Evolutionary conservation across 441 rosid genomes (phyloP), one percentile per base, ranked within the genome.

Genomic region (Populus trichocarpa): DNA sequence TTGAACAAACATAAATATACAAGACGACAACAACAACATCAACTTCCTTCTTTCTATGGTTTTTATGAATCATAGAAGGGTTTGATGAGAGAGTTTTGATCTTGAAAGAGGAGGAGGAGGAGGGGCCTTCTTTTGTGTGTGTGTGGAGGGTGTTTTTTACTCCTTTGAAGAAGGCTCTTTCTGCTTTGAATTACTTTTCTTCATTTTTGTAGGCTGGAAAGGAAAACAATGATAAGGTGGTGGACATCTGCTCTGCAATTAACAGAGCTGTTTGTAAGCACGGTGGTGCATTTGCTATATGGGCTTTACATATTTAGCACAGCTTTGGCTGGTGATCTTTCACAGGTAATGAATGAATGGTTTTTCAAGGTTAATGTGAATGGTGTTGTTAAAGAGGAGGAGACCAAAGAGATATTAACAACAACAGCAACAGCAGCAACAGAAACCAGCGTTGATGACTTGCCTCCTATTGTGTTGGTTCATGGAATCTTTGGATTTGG

Each of bases 401-500:
- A 78, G 10, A 33, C 66, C 23, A 30, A 28, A 26, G 66, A 42
- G 50, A 14, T 30, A 42, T 74, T 82, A 35, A 9, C 85, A 42
- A 30, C n/a, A 70, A 76, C 72, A 4, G 2, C 73, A 23, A 18
- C 66, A 8, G n/a, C n/a, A 32, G 36, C 74, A 12, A 69, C 74
- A 46, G 82, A 74, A 40, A 40, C 14, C 69, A 85, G 72, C 70
- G 84, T 69, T 25, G 84, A 70, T 81, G 88, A 83, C 80, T 75
- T 94, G 72, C 96, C 97, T 87, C 99, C 99, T 8, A 92, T 96
- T 80, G 98, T 96, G 1, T 73, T 96, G 81, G 90, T 96, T 68
- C 99, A 96, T 86, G 99, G 99, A 42, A 96, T 96, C 80, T 96
- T 96, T 71, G 99, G 98, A 72, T 96, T 96, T 84, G 98, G 99